Conservation (phyloP, 2,329 filamentous ascomycete genomes). For the Aotearoamyces nothofagi region DNA sequence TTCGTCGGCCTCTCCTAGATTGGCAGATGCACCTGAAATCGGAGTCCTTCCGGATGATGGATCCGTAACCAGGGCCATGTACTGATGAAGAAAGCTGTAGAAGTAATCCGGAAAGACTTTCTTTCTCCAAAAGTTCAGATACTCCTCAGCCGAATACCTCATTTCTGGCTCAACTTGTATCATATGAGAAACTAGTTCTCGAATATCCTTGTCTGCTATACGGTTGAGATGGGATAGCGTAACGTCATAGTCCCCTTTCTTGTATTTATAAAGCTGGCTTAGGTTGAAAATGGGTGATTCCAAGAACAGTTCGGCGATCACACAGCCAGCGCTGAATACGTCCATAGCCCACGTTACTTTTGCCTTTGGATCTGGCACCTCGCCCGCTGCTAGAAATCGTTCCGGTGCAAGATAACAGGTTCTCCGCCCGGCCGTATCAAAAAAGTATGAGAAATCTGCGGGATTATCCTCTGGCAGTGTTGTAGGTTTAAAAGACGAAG, state of each 20-base stretch:
- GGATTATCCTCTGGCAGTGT: slow-evolving; percentile 93
- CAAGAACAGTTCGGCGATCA: slow-evolving; percentile 90
- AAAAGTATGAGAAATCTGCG: slow-evolving; percentile 94
- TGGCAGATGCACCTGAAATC: slow-evolving; percentile 51
- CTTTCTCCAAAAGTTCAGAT: slow-evolving; percentile 77
- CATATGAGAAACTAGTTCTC: slow-evolving; percentile 89
- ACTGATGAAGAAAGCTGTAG: slow-evolving; percentile 92
- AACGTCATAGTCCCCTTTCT: slow-evolving; percentile 83
- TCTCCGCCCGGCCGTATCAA: slow-evolving; percentile 78
- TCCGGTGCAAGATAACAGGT: slow-evolving; percentile 95
- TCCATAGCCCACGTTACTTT: slow-evolving; percentile 90
- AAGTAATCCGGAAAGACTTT: slow-evolving; percentile 96
- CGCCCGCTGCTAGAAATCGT: slow-evolving; percentile 62
- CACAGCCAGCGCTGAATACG: slow-evolving; percentile 91
- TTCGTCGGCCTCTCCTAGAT: slow-evolving; percentile 78
- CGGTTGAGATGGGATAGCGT: slow-evolving; percentile 65
- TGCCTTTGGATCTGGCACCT: slow-evolving; percentile 46
- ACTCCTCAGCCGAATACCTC: slow-evolving; percentile 85
- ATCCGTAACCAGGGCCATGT: slow-evolving; percentile 93
- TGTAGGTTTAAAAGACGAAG: slow-evolving; percentile 85
- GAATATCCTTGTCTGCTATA: slow-evolving; percentile 75
- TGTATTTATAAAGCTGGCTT: slow-evolving; percentile 89
- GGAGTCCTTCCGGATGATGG: slow-evolving; percentile 65
- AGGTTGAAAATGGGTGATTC: slow-evolving; percentile 96
- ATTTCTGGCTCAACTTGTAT: slow-evolving; percentile 87